Evolutionary conservation across 1,284 basidiomycete species (phyloP).

Genomic region (Hypsizygus ulmarius): DNA sequence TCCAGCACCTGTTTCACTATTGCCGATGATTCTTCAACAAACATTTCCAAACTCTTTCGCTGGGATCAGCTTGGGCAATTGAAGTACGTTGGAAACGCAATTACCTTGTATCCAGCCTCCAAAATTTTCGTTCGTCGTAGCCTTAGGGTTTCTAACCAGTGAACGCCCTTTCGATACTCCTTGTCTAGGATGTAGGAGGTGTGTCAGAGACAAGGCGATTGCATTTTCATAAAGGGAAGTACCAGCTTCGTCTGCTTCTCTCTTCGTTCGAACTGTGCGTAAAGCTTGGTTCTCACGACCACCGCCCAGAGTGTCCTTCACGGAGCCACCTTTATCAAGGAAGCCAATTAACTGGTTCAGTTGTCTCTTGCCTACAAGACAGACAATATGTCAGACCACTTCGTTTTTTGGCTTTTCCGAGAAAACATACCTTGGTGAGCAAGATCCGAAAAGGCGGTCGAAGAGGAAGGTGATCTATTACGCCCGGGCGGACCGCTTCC

Average conservation of each 20-base stretch:
- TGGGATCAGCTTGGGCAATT: conserved; percentile 9
- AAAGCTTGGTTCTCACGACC: conserved; percentile 65
- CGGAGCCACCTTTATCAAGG: conserved; percentile 64
- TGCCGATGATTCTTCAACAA: conserved; percentile 72
- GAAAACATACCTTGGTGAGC: conserved; percentile 63
- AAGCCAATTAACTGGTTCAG: conserved; percentile 76
- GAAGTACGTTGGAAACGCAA: neutral
- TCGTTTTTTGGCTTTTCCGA: conserved; percentile 1
- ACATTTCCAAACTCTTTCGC: conserved; percentile 72
- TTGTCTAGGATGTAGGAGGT: conserved; percentile 57
- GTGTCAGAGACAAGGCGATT: neutral
- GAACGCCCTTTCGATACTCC: conserved; percentile 88
- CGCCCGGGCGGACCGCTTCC: conserved; percentile 50
- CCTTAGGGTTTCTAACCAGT: conserved; percentile 92
- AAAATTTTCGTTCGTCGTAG: conserved; percentile 81
- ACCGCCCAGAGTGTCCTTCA: conserved; percentile 55
- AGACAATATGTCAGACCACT: conserved; percentile 13
- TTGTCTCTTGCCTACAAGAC: conserved; percentile 64
- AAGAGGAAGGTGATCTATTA: conserved; percentile 69
- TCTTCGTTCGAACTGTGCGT: conserved; percentile 75
- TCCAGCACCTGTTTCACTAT: conserved; percentile 65
- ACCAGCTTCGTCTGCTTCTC: conserved; percentile 92
- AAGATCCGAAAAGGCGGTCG: conserved; percentile 69
- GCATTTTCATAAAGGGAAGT: conserved; percentile 22
- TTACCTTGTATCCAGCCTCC: conserved; percentile 76